These are phyloP conservation scores for Mycena vitilis DNA, from an alignment of 768 basidiomycete genomes.

Conservation along the genomic window DNA sequence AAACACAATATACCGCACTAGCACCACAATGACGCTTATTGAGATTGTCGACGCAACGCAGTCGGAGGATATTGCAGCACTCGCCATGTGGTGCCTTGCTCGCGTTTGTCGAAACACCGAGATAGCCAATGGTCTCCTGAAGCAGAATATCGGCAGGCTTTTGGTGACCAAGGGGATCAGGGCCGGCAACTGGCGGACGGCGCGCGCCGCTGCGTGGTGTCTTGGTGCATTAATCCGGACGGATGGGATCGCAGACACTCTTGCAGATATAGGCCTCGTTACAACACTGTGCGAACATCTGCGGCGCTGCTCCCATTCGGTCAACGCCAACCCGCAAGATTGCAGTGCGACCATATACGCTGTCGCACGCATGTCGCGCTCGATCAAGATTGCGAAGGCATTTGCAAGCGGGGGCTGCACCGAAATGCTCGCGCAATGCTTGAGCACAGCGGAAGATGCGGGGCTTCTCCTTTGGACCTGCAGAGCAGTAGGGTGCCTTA, in stretches of 20 bases:
- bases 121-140: constrained; percentile 40
- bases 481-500: constrained; percentile 41
- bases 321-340: constrained; percentile 34
- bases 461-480: constrained; percentile 39
- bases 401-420: constrained; percentile 38
- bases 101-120: constrained; percentile 40
- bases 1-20: constrained; percentile 43
- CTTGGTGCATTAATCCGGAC: constrained; percentile 37
- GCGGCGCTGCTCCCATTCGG: constrained; percentile 27
- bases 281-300: constrained; percentile 36
- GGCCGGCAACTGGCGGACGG: constrained; percentile 22
- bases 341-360: constrained; percentile 37
- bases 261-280: constrained; percentile 34
- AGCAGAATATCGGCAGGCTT: constrained; percentile 34
- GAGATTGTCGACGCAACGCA: constrained; percentile 38
- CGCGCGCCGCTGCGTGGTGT: constrained; percentile 39
- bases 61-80: constrained; percentile 35
- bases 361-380: constrained; percentile 40
- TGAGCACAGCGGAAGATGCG: constrained; percentile 35
- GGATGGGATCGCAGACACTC: constrained; percentile 39
- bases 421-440: constrained; percentile 34
- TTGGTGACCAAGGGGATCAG: constrained; percentile 37
- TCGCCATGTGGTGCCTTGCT: constrained; percentile 41
- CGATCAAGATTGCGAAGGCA: constrained; percentile 41
- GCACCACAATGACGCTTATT: constrained; percentile 38